phyloP scores from a whole-genome alignment of 345 rosid species.

The Xanthoceras sorbifolium region DNA sequence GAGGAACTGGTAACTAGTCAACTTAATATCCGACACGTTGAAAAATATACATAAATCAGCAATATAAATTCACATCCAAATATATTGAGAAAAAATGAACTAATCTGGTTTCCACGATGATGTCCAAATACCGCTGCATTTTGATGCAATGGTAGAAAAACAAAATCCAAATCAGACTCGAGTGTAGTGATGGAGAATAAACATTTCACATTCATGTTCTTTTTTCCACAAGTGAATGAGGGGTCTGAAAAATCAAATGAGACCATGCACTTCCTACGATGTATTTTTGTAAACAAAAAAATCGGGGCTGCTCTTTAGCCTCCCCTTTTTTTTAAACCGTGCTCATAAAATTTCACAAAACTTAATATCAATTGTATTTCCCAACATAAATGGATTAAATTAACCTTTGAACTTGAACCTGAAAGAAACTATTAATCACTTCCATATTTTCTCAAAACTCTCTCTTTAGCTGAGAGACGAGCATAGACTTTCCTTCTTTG shows the following conservation, averaged over 20 bases:
- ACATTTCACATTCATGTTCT: neutral
- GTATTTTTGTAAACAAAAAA: neutral
- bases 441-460: slow-evolving; percentile 82
- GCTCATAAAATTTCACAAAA: slow-evolving; percentile 7
- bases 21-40: neutral
- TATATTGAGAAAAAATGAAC: neutral
- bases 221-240: neutral
- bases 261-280: neutral
- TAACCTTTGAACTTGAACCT: slow-evolving; percentile 25
- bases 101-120: neutral
- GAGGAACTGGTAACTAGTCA: neutral
- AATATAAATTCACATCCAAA: neutral
- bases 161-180: neutral
- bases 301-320: neutral
- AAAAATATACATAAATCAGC: neutral
- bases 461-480: slow-evolving; percentile 74
- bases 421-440: slow-evolving; percentile 42
- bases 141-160: neutral
- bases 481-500: slow-evolving; percentile 38
- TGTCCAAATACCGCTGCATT: neutral
- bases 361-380: slow-evolving; percentile 7
- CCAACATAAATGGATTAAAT: neutral
- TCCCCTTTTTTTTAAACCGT: neutral
- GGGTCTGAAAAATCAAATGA: neutral
- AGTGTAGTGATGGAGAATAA: neutral